Percentiles rank a stretch among this genome's conserved stretches.
phyloP scores from a whole-genome alignment of 768 basidiomycete species.

The Ramaria rubella region DNA sequence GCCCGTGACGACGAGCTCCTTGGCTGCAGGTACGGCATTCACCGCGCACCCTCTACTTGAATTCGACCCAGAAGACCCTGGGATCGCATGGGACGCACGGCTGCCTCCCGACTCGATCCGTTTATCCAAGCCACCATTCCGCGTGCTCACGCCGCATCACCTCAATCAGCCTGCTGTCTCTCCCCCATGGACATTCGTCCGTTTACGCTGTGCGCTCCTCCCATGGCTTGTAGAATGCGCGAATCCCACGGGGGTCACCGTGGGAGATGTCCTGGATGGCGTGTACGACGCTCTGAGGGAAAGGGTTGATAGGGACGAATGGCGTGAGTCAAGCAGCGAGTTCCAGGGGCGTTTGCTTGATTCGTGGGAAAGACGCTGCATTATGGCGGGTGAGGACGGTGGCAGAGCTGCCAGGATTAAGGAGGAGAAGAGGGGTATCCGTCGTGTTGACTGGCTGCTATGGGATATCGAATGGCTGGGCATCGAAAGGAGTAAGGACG shows the following conservation, averaged over 20 bases:
- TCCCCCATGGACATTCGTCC: constrained; percentile 10
- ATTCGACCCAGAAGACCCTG: constrained; percentile 4
- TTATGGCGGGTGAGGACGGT: neutral
- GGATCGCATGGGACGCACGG: constrained; percentile 5
- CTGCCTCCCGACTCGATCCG: neutral
- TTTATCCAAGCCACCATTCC: neutral
- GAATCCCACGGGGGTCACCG: constrained; percentile 2
- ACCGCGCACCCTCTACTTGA: constrained; percentile 3
- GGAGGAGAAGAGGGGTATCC: constrained; percentile 1
- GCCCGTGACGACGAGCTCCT: neutral
- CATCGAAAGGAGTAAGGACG: neutral
- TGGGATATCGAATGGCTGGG: constrained; percentile 10
- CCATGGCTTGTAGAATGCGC: constrained; percentile 5
- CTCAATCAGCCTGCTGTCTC: constrained; percentile 4
- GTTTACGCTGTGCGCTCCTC: neutral
- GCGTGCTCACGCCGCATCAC: neutral
- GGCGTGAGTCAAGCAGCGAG: neutral
- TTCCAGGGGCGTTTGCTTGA: constrained; percentile 5
- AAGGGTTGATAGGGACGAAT: neutral
- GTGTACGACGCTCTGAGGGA: constrained; percentile 1
- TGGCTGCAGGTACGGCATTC: constrained; percentile 3
- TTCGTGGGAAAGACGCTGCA: constrained; percentile 5
- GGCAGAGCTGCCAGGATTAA: neutral
- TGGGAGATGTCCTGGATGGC: constrained; percentile 3
- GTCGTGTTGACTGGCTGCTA: constrained; percentile 8